phyloP scores from a whole-genome alignment of 768 basidiomycete species.

The Hemileccinum rubropunctum region DNA sequence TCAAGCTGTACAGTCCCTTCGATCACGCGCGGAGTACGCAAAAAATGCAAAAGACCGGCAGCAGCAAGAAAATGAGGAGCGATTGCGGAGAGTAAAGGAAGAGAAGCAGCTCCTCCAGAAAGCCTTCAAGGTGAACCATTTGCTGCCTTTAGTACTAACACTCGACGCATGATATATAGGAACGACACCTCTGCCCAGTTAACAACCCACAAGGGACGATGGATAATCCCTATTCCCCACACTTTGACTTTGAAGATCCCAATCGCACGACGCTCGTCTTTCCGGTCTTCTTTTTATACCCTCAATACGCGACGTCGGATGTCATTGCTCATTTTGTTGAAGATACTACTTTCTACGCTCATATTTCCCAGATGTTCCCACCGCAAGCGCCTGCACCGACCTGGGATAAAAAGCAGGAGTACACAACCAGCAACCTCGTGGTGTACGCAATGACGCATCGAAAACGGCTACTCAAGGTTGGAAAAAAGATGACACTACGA shows the following conservation, averaged over 20 bases:
- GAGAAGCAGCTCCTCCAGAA: conserved; percentile 49
- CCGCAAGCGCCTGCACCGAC: conserved; percentile 57
- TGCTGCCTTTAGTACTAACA: not conserved
- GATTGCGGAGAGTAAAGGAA: conserved; percentile 48
- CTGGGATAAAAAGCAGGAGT: conserved; percentile 78
- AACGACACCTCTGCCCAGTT: conserved; percentile 65
- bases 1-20: conserved; percentile 47
- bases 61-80: conserved; percentile 48
- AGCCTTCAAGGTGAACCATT: conserved; percentile 61
- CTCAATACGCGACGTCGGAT: conserved; percentile 86
- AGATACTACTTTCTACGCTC: conserved; percentile 75
- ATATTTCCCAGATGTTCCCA: conserved; percentile 83
- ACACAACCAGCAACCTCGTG: conserved; percentile 58
- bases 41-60: conserved; percentile 52
- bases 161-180: conserved; percentile 41
- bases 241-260: conserved; percentile 65
- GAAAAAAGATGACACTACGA: conserved; percentile 82
- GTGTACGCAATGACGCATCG: conserved; percentile 81
- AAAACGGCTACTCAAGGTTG: conserved; percentile 83
- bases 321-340: conserved; percentile 85
- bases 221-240: conserved; percentile 57
- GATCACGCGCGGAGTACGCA: conserved; percentile 43
- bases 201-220: conserved; percentile 48
- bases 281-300: conserved; percentile 93
- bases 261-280: conserved; percentile 62